These are phyloP conservation scores for Apiotrichum sp. DNA, from an alignment of 1,284 basidiomycete species.

Conservation along the genomic window DNA sequence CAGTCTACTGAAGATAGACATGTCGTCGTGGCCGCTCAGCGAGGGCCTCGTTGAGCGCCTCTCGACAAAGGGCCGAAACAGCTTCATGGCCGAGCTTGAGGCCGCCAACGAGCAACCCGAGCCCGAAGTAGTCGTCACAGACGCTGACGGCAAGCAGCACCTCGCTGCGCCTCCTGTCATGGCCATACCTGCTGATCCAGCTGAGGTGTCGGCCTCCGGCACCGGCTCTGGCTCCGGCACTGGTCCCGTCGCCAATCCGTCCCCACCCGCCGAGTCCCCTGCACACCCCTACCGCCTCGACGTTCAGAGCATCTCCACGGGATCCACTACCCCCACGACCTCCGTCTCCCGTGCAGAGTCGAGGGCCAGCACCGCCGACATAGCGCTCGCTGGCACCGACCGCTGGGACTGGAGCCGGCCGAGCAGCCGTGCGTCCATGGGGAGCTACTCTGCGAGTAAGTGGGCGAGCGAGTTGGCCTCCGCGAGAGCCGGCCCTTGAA, in stretches of 20 bases:
- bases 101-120: no score
- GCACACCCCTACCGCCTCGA: no score
- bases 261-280: background rate
- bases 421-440: background rate
- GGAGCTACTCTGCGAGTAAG: background rate
- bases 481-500: no score
- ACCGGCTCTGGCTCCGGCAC: background rate
- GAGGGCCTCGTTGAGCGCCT: background rate
- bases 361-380: background rate
- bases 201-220: no score
- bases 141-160: no score
- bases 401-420: constrained; percentile 3
- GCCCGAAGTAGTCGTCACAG: no score
- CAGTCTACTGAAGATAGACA: background rate
- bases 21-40: background rate
- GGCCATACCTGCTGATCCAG: no score
- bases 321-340: no score
- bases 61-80: background rate
- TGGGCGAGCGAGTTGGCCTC: background rate
- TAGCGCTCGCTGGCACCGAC: constrained; percentile 4
- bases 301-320: no score
- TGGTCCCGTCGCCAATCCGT: no score
- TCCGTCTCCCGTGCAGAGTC: background rate
- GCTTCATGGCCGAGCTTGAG: background rate
- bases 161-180: no score